Percentiles rank a stretch among this genome's conserved stretches.
Conservation (phyloP, 2,329 filamentous ascomycete species). For the Penicillium sp. region DNA sequence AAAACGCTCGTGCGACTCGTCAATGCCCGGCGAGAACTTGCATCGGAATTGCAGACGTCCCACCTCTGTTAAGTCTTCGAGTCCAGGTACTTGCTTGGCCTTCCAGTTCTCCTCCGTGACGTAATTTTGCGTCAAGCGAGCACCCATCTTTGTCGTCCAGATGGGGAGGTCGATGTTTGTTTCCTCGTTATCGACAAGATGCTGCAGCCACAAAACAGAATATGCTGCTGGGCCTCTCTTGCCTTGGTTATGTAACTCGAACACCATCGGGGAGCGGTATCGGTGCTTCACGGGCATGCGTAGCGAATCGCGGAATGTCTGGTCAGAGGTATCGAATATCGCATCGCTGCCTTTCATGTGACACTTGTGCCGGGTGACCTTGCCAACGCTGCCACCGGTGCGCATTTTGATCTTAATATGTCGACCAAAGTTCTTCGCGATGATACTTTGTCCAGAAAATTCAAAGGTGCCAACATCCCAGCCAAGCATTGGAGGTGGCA, state of each 20-base stretch:
- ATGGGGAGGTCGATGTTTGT: slow-evolving; percentile 81
- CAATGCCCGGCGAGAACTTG: slow-evolving; percentile 85
- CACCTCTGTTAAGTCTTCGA: slow-evolving; percentile 73
- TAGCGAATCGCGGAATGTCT: slow-evolving; percentile 54
- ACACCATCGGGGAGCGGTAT: slow-evolving; percentile 83
- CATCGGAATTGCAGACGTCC: slow-evolving; percentile 77
- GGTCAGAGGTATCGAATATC: slow-evolving; percentile 56
- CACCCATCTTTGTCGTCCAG: slow-evolving; percentile 74
- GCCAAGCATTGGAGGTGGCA: slow-evolving; percentile 81
- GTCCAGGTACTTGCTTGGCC: slow-evolving; percentile 61
- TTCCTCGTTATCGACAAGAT: slow-evolving; percentile 76
- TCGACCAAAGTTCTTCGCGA: slow-evolving; percentile 60
- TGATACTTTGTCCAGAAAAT: slow-evolving; percentile 70
- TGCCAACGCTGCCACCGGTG: slow-evolving; percentile 79
- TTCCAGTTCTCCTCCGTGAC: slow-evolving; percentile 75
- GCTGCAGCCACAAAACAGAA: slow-evolving; percentile 80
- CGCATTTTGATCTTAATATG: slow-evolving; percentile 69
- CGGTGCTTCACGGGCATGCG: slow-evolving; percentile 85
- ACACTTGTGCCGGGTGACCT: slow-evolving; percentile 63
- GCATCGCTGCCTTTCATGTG: slow-evolving; percentile 58
- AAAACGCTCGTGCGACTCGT: slow-evolving; percentile 79
- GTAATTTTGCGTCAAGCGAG: slow-evolving; percentile 84
- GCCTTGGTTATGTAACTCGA: slow-evolving; percentile 73
- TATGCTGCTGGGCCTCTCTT: slow-evolving; percentile 72
- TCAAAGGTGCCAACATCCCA: slow-evolving; percentile 97